Base-by-base conservation (phyloP, 306 rosid genomes). In the Albizia julibrissin region DNA sequence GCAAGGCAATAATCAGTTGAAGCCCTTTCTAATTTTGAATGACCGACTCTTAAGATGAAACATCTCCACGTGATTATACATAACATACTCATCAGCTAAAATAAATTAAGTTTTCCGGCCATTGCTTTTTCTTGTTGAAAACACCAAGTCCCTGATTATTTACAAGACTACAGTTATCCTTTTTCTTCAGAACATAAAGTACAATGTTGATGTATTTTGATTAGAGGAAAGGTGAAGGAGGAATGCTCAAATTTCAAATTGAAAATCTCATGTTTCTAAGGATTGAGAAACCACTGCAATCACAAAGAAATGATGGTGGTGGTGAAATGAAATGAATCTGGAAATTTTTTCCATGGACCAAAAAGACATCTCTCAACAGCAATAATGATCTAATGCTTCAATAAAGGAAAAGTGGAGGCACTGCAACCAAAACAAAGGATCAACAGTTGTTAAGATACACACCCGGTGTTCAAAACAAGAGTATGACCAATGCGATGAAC, bases 401-500 rank as follows among this genome's bases (percentile, higher is more conserved):
- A 82, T 62, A 62, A 31, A 29, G 74, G 58, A 61, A 46, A 73
- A 85, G 67, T 26, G 16, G 47, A 42, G 50, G 56, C 71, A 71
- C 39, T 66, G 40, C 33, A 65, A n/a, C 47, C 56, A 29, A 83
- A 71, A n/a, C 29, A 21, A 58, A 40, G 67, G 52, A 78, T 43
- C 67, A 72, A 21, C 12, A 59, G 62, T 31, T 68, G 43, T 34
- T 56, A 56, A 79, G 80, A 76, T 66, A 85, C 97, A 81, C 29
- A 94, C 98, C 99, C 99, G 7, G 95, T 79, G 87, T 91, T 95
- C 33, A 95, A 89, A 85, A 95, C 93, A 77, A 95, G 97, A 16
- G 99, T 91, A 46, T 95, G 93, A 72, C 94, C 99, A 83, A 95
- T 84, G 75, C 98, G 99, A 76, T 87, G 97, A 83, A 91, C 99